These are phyloP conservation scores for Colletotrichum lini DNA, from an alignment of 2,329 filamentous ascomycete genomes.

Conservation along the genomic window DNA sequence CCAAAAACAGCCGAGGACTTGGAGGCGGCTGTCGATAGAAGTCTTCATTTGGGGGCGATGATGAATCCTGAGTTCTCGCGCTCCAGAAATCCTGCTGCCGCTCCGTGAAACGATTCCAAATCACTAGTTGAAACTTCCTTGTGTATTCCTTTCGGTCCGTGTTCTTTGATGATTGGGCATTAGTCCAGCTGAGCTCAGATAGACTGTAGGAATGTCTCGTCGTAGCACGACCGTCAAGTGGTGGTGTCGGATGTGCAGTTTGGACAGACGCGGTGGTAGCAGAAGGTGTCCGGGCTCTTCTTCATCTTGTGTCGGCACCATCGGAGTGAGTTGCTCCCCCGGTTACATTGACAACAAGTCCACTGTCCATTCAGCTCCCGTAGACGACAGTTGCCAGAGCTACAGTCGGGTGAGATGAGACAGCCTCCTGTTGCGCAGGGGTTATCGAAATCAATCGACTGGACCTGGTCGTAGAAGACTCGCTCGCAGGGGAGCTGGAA, in stretches of 20 bases:
- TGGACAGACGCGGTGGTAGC: conserved; percentile 66
- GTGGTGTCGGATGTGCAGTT: conserved; percentile 55
- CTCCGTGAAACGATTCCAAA: conserved; percentile 12
- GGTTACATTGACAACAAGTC: conserved; percentile 65
- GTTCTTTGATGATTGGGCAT: background rate
- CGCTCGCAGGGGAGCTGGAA: conserved; percentile 44
- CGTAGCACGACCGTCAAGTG: background rate
- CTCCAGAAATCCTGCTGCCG: background rate
- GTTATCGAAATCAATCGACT: conserved; percentile 55
- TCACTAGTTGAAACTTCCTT: background rate
- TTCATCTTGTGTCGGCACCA: conserved; percentile 63
- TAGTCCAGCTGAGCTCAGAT: background rate
- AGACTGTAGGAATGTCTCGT: background rate
- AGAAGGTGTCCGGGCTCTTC: conserved; percentile 64
- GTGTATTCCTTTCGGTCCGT: conserved; percentile 8
- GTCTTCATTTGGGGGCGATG: conserved; percentile 1
- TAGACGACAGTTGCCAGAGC: conserved; percentile 63
- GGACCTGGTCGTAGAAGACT: conserved; percentile 49
- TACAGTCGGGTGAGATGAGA: conserved; percentile 61
- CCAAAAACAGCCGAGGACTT: background rate
- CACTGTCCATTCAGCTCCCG: conserved; percentile 64
- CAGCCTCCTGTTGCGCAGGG: conserved; percentile 63
- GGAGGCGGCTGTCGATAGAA: conserved; percentile 17
- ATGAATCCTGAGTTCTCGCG: background rate
- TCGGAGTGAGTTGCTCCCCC: conserved; percentile 61